phyloP scores from a whole-genome alignment of 2,329 filamentous ascomycete genomes.

The Akanthomyces lecanii region DNA sequence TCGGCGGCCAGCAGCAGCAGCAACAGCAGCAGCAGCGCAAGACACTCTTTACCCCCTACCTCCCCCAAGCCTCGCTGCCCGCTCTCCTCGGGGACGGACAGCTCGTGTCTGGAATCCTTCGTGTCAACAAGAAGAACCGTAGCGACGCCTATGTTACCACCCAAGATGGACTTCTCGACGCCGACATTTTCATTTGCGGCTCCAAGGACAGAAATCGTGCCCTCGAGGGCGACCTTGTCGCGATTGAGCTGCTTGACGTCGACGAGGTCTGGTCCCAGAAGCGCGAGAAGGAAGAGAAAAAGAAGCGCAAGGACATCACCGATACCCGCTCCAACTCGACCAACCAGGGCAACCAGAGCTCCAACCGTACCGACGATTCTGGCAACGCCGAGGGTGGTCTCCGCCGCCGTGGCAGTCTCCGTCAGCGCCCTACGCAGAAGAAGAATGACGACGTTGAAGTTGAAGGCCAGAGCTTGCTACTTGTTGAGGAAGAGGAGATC shows the following conservation, averaged over 20 bases:
- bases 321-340: slow-evolving; percentile 78
- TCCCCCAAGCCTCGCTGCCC: slow-evolving; percentile 89
- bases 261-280: slow-evolving; percentile 99
- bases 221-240: slow-evolving; percentile 91
- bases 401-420: slow-evolving; percentile 86
- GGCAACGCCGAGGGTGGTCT: slow-evolving; percentile 75
- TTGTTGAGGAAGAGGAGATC: slow-evolving; percentile 98
- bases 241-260: slow-evolving; percentile 92
- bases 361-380: slow-evolving; percentile 56
- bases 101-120: slow-evolving; percentile 91
- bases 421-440: slow-evolving; percentile 96
- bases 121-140: slow-evolving; percentile 99
- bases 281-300: slow-evolving; percentile 99
- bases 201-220: slow-evolving; percentile 98
- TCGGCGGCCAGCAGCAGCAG: slow-evolving; percentile 60
- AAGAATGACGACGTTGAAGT: slow-evolving; percentile 99
- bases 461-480: slow-evolving; percentile 90
- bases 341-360: slow-evolving; percentile 64
- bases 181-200: slow-evolving; percentile 98
- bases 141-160: slow-evolving; percentile 98
- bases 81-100: slow-evolving; percentile 87
- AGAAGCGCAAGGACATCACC: slow-evolving; percentile 98
- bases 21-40: slow-evolving; percentile 93
- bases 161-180: slow-evolving; percentile 79
- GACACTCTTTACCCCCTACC: slow-evolving; percentile 95